Base-by-base conservation (phyloP, 148 eudicot species). In the Beta vulgaris region DNA sequence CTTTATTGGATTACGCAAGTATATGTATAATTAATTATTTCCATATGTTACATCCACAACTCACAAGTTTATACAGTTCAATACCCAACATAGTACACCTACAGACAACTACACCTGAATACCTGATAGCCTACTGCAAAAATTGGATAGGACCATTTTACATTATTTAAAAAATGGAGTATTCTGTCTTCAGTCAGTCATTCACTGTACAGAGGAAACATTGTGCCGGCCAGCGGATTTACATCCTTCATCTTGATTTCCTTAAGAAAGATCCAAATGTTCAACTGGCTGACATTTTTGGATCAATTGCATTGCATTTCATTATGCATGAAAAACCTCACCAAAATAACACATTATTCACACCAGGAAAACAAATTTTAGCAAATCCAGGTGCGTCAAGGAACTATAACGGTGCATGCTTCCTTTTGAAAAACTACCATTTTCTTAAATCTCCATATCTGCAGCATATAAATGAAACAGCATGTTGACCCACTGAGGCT, bases 301-400 rank as follows among this genome's bases (percentile, higher is more conserved):
- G n/a, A n/a, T n/a, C 46, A 57, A 35, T 60, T 53, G 51, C n/a
- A 13, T 65, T 10, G 34, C 64, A 42, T 58, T n/a, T 63, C 68
- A 35, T 31, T 40, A 4, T 28, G 46, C 39, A 51, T 67, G 35
- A 67, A 78, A 21, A 42, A 36, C 9, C 76, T 49, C n/a, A n/a
- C 2, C 40, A 14, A 29, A 25, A n/a, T n/a, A n/a, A n/a, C n/a
- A 64, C 21, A 53, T 78, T 11, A 2, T 1, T 42, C 42, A 46
- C 43, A 31, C 49, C 67, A 13, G n/a, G 36, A 44, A 48, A 69
- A 23, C 60, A 36, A 19, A 31, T 35, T 35, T n/a, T 37, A 58
- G 39, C n/a, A 16, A 64, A 51, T 51, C 71, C 48, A 35, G 29
- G 18, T 26, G 44, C 7, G 40, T 21, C 14, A 1, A 64, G 65